Base-by-base conservation (phyloP, 805 yeast species). In the Blastobotrys americana region DNA sequence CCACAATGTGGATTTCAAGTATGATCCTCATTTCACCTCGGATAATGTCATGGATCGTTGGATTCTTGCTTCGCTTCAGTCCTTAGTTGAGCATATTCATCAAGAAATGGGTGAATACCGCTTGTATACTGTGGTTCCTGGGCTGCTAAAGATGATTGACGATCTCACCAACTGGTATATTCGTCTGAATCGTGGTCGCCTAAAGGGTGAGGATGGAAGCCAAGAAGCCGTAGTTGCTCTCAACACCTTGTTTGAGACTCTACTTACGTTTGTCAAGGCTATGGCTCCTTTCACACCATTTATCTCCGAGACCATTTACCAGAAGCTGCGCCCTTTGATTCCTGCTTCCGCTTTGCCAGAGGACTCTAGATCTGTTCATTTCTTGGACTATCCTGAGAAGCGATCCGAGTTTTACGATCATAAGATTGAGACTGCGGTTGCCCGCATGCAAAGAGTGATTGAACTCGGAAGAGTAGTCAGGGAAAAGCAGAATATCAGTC, bases 231-330 rank as follows among this genome's bases (percentile, higher is more conserved):
- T 79, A 55, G 77, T 76, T 58, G 96, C 96, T 39, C 76, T 93
- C 59, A 93, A 93, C 70, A 84, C 97, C 19, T 72, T 93, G 66
- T 80, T 89, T 46, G 96, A 88, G 64, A 95, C 93, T 27, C 72
- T 89, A 56, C 84, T 84, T 65, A 86, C 87, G 38, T 79, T 93
- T 60, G 82, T 79, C 42, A 80, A 97, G 64, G 94, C 96, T 40
- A 90, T 93, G 97, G 97, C 97, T 47, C 98, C 99, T 54, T 93
- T 93, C 71, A 89, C 97, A 43, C 99, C 99, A 53, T 94, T 82
- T 75, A 73, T 94, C 66, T 73, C 97, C 41, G 99, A 93, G 60
- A 78, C 77, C 59, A 84, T 93, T 56, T 93, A 89, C 70, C 82
- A 78, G 62, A 80, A 77, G 66, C 69, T 93, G 68, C 77, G 72